Percentiles rank a stretch among this genome's conserved stretches.
Evolutionary conservation across 2,329 filamentous ascomycete species (phyloP).

Genomic region (Amesomyces nigricolor): DNA sequence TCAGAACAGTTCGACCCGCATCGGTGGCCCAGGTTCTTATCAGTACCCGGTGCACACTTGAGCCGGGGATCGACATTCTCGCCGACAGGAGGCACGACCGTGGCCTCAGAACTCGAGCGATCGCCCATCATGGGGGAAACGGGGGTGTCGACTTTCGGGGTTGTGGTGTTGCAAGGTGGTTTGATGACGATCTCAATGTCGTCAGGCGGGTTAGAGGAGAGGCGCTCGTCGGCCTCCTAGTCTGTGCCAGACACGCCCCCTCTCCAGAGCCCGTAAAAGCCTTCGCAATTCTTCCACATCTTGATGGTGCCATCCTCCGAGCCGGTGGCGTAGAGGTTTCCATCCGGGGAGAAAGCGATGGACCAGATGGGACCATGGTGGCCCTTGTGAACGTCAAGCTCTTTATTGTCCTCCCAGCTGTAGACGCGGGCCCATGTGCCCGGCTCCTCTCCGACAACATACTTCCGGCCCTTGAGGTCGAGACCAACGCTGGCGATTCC

Average conservation of each 20-base stretch:
- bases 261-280: constrained; percentile 59
- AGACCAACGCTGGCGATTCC: constrained; percentile 88
- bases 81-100: neutral
- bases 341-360: constrained; percentile 87
- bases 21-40: neutral
- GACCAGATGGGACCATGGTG: constrained; percentile 98
- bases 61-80: constrained; percentile 9
- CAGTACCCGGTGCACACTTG: constrained; percentile 12
- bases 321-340: constrained; percentile 91
- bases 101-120: constrained; percentile 3
- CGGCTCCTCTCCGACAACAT: constrained; percentile 84
- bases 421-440: constrained; percentile 98
- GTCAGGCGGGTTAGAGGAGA: constrained; percentile 19
- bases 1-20: constrained; percentile 9
- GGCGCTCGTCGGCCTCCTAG: constrained; percentile 31
- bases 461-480: constrained; percentile 71
- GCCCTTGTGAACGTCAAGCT: constrained; percentile 90
- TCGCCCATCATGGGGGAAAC: neutral
- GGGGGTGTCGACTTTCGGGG: neutral
- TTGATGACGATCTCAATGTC: neutral
- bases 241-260: constrained; percentile 39
- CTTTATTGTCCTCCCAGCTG: constrained; percentile 75
- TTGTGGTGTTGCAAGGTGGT: neutral
- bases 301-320: constrained; percentile 98
- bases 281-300: constrained; percentile 69